Evolutionary conservation across 441 rosid species (phyloP).

Genomic region (Cnidoscolus chayamansa): DNA sequence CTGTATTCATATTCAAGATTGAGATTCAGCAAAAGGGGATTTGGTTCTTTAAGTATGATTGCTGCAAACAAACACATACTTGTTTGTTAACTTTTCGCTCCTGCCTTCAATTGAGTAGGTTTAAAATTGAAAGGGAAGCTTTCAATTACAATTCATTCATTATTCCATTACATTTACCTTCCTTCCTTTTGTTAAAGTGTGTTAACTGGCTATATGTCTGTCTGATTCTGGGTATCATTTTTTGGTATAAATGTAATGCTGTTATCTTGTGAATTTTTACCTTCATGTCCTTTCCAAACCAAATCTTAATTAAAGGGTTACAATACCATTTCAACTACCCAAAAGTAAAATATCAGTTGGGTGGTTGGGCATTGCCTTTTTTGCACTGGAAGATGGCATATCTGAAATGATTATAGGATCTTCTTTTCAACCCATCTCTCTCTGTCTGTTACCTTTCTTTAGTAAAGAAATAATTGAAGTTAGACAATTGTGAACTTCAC

Average conservation of each 20-base stretch:
- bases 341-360: constrained; percentile 15
- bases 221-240: constrained; percentile 12
- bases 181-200: background rate
- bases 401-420: constrained; percentile 9
- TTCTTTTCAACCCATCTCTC: constrained; percentile 7
- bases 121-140: constrained; percentile 20
- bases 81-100: background rate
- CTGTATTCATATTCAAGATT: background rate
- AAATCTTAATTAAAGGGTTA: background rate
- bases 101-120: constrained; percentile 19
- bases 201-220: constrained; percentile 7
- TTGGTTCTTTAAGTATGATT: constrained; percentile 3
- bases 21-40: background rate
- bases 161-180: constrained; percentile 8
- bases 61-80: background rate
- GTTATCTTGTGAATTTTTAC: constrained; percentile 2
- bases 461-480: constrained; percentile 18
- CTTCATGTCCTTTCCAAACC: constrained; percentile 1
- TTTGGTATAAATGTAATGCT: constrained; percentile 11
- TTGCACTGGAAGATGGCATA: constrained; percentile 11
- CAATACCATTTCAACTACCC: constrained; percentile 20
- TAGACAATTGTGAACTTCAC: constrained; percentile 19
- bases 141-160: background rate
- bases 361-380: constrained; percentile 27
- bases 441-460: background rate